These are phyloP conservation scores for Microthlaspi erraticum DNA, from an alignment of 345 rosid species.

Conservation along the genomic window DNA sequence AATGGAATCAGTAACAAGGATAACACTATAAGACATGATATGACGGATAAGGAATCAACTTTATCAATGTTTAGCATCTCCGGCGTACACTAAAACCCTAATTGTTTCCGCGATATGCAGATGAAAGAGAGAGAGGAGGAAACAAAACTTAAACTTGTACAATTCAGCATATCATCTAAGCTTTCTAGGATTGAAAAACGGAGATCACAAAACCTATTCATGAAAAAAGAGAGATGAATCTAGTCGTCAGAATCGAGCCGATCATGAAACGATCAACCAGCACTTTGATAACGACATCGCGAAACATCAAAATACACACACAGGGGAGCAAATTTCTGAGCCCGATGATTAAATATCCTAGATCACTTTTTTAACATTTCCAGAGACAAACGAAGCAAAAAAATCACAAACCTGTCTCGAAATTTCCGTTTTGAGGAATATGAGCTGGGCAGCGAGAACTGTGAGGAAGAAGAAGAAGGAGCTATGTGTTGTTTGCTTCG, in stretches of 20 bases:
- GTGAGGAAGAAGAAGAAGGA: neutral
- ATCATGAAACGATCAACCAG: constrained; percentile 34
- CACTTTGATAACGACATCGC: neutral
- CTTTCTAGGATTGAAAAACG: constrained; percentile 6
- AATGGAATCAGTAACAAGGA: neutral
- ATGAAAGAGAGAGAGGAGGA: constrained; percentile 6
- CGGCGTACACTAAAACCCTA: neutral
- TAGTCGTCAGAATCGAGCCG: constrained; percentile 3
- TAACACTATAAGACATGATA: neutral
- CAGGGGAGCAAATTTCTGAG: neutral
- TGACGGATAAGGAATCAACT: neutral
- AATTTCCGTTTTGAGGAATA: neutral
- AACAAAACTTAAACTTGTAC: neutral
- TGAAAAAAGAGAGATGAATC: neutral
- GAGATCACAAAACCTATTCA: constrained; percentile 8
- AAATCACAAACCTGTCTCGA: neutral
- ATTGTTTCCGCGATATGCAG: neutral
- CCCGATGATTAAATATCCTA: neutral
- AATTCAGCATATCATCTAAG: neutral
- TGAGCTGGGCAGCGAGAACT: neutral
- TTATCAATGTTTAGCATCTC: neutral
- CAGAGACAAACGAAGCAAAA: constrained; percentile 2
- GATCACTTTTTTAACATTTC: neutral
- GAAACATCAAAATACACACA: constrained; percentile 19
- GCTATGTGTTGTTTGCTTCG: neutral